Conservation (phyloP, 2,329 filamentous ascomycete species). For the Verticillium albo-atrum region DNA sequence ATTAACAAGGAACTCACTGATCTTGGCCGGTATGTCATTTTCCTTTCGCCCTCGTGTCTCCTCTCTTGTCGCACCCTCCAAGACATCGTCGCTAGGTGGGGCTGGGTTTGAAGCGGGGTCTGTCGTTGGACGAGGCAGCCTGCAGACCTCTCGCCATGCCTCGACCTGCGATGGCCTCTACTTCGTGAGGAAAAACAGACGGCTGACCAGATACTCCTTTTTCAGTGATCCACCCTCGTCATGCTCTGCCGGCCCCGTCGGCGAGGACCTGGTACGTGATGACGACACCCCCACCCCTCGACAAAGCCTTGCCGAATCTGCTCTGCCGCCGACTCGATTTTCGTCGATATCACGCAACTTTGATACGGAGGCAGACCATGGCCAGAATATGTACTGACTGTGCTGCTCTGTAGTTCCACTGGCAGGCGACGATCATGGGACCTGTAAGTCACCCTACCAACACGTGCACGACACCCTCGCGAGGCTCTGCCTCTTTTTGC, state of each 20-base stretch:
- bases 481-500: neutral
- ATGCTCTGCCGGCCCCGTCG: constrained; percentile 94
- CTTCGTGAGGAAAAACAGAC: neutral
- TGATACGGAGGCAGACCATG: neutral
- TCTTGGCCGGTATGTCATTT: constrained; percentile 66
- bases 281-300: neutral
- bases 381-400: constrained; percentile 4
- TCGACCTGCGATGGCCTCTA: neutral
- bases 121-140: neutral
- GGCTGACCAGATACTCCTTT: constrained; percentile 25
- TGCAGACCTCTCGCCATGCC: neutral
- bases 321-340: neutral
- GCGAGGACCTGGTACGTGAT: constrained; percentile 89
- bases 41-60: constrained; percentile 8
- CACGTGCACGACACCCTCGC: neutral
- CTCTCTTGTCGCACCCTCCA: constrained; percentile 18
- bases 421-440: constrained; percentile 99
- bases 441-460: constrained; percentile 62
- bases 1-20: constrained; percentile 94
- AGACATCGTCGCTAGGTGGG: constrained; percentile 29
- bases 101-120: constrained; percentile 30
- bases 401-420: constrained; percentile 75
- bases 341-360: neutral
- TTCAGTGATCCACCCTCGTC: constrained; percentile 98
- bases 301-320: neutral